Evolutionary conservation across 352 stramenopile genomes (phyloP), one percentile per base, ranked within the genome.

Genomic region (Peronosclerospora sorghi): DNA sequence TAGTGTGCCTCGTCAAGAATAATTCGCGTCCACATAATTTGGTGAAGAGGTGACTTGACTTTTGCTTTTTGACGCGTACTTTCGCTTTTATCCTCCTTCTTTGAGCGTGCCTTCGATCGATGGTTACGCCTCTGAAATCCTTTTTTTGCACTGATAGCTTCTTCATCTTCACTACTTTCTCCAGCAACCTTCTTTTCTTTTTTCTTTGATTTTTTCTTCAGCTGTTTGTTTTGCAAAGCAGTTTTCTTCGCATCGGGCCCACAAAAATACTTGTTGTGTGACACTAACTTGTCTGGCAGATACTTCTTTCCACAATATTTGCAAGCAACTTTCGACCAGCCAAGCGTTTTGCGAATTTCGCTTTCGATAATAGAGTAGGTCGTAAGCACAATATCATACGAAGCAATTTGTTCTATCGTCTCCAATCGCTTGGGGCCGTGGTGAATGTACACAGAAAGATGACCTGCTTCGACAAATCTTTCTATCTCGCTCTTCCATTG

Each of bases 241-340:
- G 95, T 98, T 40, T 94, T 94, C 62, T 94, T 83, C 1, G 95
- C 95, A 45, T 87, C 74, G 39, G 96, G 95, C 4, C 96, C 96
- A 61, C 96, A 99, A 64, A 99, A 99, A 50, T 99, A 99, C 56
- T 97, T 98, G 59, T 94, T 86, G 59, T 95, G 83, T 8, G 87
- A 47, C 10, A 91, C 53, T 18, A 99, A 62, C 53, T 99, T 99
- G 47, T 98, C 89, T 1, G 89, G 87, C 2, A 95, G 34, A 44
- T 85, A 96, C 19, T 81, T 75, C 41, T 86, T 86, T 26, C 90
- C 91, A 65, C 95, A 99, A 58, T 98, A 98, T 26, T 90, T 86
- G 63, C 96, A 99, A 39, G 73, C 62, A 1, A 90, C 68, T 44
- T 92, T 92, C 8, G 71, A 63, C 52, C 68, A 73, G 1, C 67